A percentile compares a stretch with the other conserved stretches of the same genome.
phyloP scores from a whole-genome alignment of 108 stramenopile genomes.

The Skeletonema grethae region DNA sequence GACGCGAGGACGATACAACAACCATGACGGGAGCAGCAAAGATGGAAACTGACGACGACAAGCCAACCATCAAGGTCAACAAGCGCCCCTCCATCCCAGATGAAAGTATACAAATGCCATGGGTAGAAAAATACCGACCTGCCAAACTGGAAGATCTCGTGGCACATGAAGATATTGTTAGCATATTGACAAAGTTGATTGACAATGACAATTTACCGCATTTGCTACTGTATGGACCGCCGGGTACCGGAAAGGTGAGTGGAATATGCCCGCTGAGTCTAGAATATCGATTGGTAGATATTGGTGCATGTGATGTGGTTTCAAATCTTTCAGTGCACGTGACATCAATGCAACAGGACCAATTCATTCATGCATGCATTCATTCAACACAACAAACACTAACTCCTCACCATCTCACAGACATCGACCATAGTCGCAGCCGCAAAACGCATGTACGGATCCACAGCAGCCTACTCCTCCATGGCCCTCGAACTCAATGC shows the following conservation, averaged over 20 bases:
- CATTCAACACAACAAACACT: neutral
- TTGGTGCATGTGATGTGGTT: slow-evolving; percentile 4
- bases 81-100: slow-evolving; percentile 4
- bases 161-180: slow-evolving; percentile 92
- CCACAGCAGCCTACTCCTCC: slow-evolving; percentile 56
- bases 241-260: slow-evolving; percentile 65
- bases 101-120: slow-evolving; percentile 69
- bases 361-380: neutral
- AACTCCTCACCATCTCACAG: slow-evolving; percentile 25
- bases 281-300: neutral
- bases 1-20: neutral
- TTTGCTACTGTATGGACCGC: slow-evolving; percentile 92
- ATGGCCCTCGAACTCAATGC: slow-evolving; percentile 95
- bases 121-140: slow-evolving; percentile 97
- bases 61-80: slow-evolving; percentile 5
- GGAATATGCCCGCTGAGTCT: neutral
- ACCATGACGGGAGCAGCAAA: slow-evolving; percentile 4
- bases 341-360: neutral
- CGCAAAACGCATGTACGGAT: slow-evolving; percentile 94
- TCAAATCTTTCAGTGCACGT: neutral
- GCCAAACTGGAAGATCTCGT: slow-evolving; percentile 87
- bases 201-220: slow-evolving; percentile 93
- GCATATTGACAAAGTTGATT: slow-evolving; percentile 78
- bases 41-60: neutral
- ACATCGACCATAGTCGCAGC: slow-evolving; percentile 94